Percentiles rank a stretch among this genome's conserved stretches.
Conservation (phyloP, 345 rosid species). For the Dipteronia dyeriana region DNA sequence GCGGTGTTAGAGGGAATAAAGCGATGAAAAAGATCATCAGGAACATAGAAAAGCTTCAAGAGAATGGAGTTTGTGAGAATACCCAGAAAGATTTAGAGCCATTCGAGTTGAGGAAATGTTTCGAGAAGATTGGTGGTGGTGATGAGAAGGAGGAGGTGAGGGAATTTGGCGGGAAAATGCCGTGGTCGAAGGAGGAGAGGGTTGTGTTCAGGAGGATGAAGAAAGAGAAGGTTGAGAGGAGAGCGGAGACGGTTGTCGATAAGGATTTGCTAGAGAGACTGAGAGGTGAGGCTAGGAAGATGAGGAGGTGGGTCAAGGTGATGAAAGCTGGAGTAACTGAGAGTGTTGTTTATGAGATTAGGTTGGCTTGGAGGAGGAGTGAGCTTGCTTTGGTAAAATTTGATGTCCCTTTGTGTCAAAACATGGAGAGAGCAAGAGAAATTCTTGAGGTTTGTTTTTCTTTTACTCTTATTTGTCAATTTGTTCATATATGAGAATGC, state of each 20-base stretch:
- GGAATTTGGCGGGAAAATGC: conserved; percentile 49
- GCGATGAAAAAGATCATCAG: conserved; percentile 61
- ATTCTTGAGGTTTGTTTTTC: conserved; percentile 62
- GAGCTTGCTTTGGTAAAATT: conserved; percentile 82
- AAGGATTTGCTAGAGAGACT: conserved; percentile 52
- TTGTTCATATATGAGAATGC: not conserved
- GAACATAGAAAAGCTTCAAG: conserved; percentile 53
- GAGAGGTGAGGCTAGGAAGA: conserved; percentile 55
- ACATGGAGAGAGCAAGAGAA: conserved; percentile 88
- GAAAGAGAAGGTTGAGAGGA: conserved; percentile 53
- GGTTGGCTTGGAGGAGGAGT: conserved; percentile 48
- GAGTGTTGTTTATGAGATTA: conserved; percentile 59
- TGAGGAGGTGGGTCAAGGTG: conserved; percentile 87
- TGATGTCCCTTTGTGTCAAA: conserved; percentile 66
- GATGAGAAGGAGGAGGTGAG: conserved; percentile 5
- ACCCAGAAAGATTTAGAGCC: conserved; percentile 24
- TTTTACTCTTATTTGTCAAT: not conserved
- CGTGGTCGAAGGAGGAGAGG: conserved; percentile 65
- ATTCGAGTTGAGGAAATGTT: conserved; percentile 32
- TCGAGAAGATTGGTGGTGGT: conserved; percentile 26
- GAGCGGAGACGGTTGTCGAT: conserved; percentile 59
- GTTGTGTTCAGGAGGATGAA: conserved; percentile 51
- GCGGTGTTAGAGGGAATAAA: conserved; percentile 71
- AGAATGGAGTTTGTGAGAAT: conserved; percentile 24
- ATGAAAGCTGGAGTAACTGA: conserved; percentile 82